phyloP scores from a whole-genome alignment of 2,329 filamentous ascomycete species.

The Ambrosiella beaveri region DNA sequence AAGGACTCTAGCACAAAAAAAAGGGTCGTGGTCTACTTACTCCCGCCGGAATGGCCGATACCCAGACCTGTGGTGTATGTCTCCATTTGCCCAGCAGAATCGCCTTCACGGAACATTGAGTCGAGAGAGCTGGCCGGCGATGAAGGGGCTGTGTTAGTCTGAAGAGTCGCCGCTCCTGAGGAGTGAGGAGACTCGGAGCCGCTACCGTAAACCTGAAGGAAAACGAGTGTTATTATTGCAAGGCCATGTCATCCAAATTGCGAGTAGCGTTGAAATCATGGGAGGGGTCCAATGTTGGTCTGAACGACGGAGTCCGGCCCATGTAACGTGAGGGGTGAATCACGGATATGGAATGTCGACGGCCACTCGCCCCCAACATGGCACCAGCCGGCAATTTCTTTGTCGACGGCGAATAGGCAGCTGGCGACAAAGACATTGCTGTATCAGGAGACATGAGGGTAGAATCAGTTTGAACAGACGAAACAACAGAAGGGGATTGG shows the following conservation, averaged over 20 bases:
- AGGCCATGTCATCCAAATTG: neutral
- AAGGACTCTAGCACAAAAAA: no score
- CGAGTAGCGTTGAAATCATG: neutral
- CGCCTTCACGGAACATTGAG: neutral
- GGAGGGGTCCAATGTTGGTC: neutral
- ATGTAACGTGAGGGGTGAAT: neutral
- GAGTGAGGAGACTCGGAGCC: neutral
- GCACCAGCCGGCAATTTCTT: no score
- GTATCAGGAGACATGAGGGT: neutral
- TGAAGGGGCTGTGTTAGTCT: neutral
- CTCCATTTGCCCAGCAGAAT: neutral
- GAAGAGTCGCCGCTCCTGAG: neutral
- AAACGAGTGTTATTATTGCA: constrained; percentile 1
- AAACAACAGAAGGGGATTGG: neutral
- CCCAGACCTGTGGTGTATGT: neutral
- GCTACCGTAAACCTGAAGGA: neutral
- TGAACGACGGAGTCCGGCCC: neutral
- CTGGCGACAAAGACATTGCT: neutral
- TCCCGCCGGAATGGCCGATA: neutral
- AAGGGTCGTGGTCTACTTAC: neutral
- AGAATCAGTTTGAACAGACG: neutral
- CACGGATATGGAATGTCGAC: neutral
- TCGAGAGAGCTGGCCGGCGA: neutral
- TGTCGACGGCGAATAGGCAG: no score
- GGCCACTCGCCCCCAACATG: neutral